Conservation (phyloP, 306 rosid genomes). For the Malus sylvestris region DNA sequence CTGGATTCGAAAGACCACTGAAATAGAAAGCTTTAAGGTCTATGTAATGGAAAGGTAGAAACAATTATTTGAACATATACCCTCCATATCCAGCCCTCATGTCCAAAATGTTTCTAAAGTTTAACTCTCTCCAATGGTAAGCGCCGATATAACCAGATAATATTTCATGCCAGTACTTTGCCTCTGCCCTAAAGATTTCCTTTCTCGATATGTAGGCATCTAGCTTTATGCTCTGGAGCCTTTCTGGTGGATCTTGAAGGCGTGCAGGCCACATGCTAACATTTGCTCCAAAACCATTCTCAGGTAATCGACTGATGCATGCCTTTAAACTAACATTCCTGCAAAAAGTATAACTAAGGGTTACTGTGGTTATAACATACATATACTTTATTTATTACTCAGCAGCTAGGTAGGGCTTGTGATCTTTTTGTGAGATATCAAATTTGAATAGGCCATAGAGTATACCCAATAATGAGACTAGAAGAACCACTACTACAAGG, state of each 20-base stretch:
- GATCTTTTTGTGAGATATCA: background rate
- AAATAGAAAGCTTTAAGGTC: background rate
- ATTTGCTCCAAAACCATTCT: conserved; percentile 60
- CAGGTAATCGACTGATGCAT: conserved; percentile 64
- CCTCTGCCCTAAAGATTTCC: conserved; percentile 70
- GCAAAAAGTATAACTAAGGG: conserved; percentile 7
- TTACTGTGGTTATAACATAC: background rate
- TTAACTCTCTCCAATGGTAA: conserved; percentile 53
- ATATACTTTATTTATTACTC: background rate
- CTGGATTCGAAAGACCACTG: conserved; percentile 1
- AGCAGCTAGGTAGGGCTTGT: background rate
- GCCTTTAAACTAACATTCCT: conserved; percentile 65
- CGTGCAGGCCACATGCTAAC: conserved; percentile 71
- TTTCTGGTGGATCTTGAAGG: conserved; percentile 60
- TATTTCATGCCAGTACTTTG: conserved; percentile 80
- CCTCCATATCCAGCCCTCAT: conserved; percentile 96
- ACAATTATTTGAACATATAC: conserved; percentile 28
- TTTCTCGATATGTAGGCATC: conserved; percentile 76
- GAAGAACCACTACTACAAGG: background rate
- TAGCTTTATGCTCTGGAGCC: conserved; percentile 68
- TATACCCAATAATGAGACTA: background rate
- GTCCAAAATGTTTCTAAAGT: conserved; percentile 71
- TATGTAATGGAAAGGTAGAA: background rate
- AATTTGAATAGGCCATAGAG: background rate
- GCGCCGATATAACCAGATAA: conserved; percentile 52